Evolutionary conservation across 306 rosid genomes (phyloP).

Genomic region (Cucurbita ficifolia): DNA sequence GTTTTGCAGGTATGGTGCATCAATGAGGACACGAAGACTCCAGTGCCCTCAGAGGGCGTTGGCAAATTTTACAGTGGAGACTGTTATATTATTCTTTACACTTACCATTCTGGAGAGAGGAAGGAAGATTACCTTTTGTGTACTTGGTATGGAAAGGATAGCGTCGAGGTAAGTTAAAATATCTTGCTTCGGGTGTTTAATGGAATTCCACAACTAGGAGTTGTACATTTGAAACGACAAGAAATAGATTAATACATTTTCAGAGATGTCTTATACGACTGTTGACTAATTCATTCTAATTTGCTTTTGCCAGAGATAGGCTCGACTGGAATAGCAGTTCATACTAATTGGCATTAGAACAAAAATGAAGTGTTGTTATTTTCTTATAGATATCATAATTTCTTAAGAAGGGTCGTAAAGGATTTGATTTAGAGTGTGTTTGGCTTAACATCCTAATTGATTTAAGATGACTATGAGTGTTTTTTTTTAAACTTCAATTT

Average conservation of each 20-base stretch:
- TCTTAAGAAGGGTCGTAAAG: neutral
- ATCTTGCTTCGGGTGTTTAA: constrained; percentile 2
- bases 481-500: too few relatives aligned
- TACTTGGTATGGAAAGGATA: constrained; percentile 77
- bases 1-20: constrained; percentile 70
- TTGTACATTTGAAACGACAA: neutral
- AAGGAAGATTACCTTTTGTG: constrained; percentile 70
- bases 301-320: neutral
- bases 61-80: constrained; percentile 81
- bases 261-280: neutral
- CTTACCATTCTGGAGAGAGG: constrained; percentile 75
- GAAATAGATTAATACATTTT: neutral
- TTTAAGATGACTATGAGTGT: too few relatives aligned
- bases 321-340: neutral
- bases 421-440: neutral
- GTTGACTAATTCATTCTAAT: neutral
- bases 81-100: constrained; percentile 70
- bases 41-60: constrained; percentile 52
- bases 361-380: neutral
- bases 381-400: neutral
- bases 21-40: constrained; percentile 60
- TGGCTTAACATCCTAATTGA: too few relatives aligned
- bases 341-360: neutral
- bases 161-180: constrained; percentile 58
- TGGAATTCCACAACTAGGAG: neutral